phyloP scores from a whole-genome alignment of 2,329 filamentous ascomycete genomes.

The Sporothrix curviconia region DNA sequence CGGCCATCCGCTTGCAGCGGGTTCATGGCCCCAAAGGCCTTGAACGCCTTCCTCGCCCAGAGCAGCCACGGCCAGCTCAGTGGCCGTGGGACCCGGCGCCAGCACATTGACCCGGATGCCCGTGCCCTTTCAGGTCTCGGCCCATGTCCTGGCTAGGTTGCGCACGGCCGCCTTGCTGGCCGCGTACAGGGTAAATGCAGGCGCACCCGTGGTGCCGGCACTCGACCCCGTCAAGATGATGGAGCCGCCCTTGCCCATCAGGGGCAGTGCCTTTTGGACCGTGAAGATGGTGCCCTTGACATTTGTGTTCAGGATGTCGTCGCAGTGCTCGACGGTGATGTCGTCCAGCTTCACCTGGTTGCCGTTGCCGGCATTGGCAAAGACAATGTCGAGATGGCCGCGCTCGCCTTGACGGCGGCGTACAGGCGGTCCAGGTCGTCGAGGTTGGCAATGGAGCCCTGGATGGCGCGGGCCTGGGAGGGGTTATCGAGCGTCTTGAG shows the following conservation, averaged over 20 bases:
- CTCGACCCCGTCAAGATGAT: slow-evolving; percentile 17
- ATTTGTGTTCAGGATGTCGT: slow-evolving; percentile 60
- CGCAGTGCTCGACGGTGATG: slow-evolving; percentile 44
- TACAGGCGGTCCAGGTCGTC: slow-evolving; percentile 12
- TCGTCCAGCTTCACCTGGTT: slow-evolving; percentile 50
- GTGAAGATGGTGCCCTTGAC: slow-evolving; percentile 55
- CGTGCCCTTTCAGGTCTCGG: slow-evolving; percentile 10
- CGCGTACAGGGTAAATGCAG: slow-evolving; percentile 9
- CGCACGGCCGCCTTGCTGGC: slow-evolving; percentile 17
- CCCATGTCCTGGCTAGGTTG: slow-evolving; percentile 15
- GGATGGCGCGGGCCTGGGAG: slow-evolving; percentile 11
- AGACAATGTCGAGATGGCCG: slow-evolving; percentile 45
- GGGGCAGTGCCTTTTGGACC: slow-evolving; percentile 16
- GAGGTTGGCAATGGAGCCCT: slow-evolving; percentile 9
- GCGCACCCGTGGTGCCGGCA: slow-evolving; percentile 14
- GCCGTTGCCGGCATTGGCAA: slow-evolving; percentile 74
- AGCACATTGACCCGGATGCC: slow-evolving; percentile 17
- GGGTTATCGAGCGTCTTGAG: slow-evolving; percentile 30
- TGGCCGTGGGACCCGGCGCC: slow-evolving; percentile 15
- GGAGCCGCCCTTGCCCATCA: slow-evolving; percentile 14
- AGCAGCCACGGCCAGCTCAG: slow-evolving; percentile 13
- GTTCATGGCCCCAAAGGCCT: slow-evolving; percentile 8
- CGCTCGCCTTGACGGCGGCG: slow-evolving; percentile 15
- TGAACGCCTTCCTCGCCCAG: slow-evolving; percentile 12
- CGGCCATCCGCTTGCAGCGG: slow-evolving; percentile 16